These are phyloP conservation scores for Boletus rubropictus DNA, from an alignment of 768 basidiomycete genomes.

Conservation along the genomic window DNA sequence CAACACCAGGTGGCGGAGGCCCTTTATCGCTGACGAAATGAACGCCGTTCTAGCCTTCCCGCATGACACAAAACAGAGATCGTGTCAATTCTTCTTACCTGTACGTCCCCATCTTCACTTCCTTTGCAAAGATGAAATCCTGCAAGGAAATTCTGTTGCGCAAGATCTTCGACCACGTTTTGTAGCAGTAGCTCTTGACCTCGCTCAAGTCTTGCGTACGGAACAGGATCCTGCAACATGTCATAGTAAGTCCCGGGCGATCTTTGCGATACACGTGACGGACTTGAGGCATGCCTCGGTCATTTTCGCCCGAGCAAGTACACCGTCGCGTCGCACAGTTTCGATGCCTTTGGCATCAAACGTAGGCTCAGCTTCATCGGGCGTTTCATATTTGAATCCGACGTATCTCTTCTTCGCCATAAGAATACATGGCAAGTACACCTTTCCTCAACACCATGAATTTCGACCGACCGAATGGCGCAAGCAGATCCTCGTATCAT, in stretches of 20 bases:
- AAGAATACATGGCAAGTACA: constrained; percentile 91
- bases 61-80: not conserved
- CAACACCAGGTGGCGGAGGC: constrained; percentile 87
- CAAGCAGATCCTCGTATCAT: not conserved
- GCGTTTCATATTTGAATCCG: constrained; percentile 85
- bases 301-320: constrained; percentile 89
- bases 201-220: constrained; percentile 82
- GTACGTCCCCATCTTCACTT: constrained; percentile 90
- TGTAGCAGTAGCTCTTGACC: constrained; percentile 83
- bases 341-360: constrained; percentile 99
- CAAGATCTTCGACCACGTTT: constrained; percentile 79
- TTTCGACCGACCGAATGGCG: not conserved
- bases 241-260: not conserved
- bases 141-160: constrained; percentile 79
- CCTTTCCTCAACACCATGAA: constrained; percentile 41
- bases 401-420: constrained; percentile 99
- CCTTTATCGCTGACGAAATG: constrained; percentile 57
- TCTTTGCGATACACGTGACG: constrained; percentile 9
- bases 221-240: constrained; percentile 73
- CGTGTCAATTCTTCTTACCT: constrained; percentile 42
- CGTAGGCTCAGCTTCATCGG: constrained; percentile 67
- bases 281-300: constrained; percentile 86
- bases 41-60: not conserved
- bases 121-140: constrained; percentile 93
- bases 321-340: constrained; percentile 89